Evolutionary conservation across 1,139 yeast species (phyloP).

Genomic region (Suhomyces bolitotheri): DNA sequence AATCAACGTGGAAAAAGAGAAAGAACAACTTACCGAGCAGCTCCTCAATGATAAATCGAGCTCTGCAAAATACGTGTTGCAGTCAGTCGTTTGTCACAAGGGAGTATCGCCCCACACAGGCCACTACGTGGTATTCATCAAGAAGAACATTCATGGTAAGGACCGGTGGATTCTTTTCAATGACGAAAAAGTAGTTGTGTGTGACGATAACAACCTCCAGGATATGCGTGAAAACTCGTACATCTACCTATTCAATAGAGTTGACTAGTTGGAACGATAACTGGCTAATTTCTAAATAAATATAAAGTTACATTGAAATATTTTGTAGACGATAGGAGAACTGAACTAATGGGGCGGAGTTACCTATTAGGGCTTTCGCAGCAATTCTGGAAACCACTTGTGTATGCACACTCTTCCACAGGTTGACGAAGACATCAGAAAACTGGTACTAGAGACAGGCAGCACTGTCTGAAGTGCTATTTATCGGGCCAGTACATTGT

Average conservation of each 20-base stretch:
- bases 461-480: too few species aligned
- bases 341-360: too few species aligned
- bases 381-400: too few species aligned
- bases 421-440: too few species aligned
- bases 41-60: constrained; percentile 10
- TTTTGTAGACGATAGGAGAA: not conserved
- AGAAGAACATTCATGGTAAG: constrained; percentile 37
- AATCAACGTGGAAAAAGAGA: constrained; percentile 26
- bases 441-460: too few species aligned
- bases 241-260: constrained; percentile 48
- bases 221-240: constrained; percentile 68
- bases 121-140: constrained; percentile 86
- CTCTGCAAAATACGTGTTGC: constrained; percentile 48
- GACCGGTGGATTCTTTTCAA: constrained; percentile 82
- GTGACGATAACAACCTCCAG: constrained; percentile 59
- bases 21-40: constrained; percentile 17
- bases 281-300: not conserved
- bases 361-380: too few species aligned
- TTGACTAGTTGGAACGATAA: not conserved
- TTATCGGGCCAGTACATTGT: too few species aligned
- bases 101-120: constrained; percentile 95
- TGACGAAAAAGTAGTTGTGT: constrained; percentile 87
- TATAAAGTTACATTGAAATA: not conserved
- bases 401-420: too few species aligned
- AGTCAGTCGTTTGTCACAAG: constrained; percentile 86